Evolutionary conservation across 208 protist species (phyloP).

Genomic region (Crithidia fasciculata): DNA sequence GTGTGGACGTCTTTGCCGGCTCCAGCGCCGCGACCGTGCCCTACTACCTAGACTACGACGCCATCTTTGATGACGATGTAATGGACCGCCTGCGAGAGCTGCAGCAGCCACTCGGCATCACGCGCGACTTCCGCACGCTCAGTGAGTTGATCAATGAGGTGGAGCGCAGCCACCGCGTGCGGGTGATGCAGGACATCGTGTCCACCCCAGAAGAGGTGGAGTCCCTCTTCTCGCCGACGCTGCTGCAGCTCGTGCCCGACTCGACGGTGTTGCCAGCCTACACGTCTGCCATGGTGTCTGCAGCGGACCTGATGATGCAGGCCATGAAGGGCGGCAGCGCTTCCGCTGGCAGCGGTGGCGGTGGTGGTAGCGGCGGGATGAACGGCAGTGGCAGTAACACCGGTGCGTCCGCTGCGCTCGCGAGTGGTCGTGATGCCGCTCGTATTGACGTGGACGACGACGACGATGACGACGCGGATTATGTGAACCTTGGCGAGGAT

Average conservation of each 20-base stretch:
- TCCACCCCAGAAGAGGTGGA: constrained; percentile 76
- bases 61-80: constrained; percentile 73
- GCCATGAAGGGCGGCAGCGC: constrained; percentile 49
- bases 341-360: neutral
- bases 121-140: constrained; percentile 74
- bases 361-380: neutral
- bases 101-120: constrained; percentile 66
- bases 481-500: constrained; percentile 47
- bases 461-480: constrained; percentile 34
- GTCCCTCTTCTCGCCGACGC: constrained; percentile 78
- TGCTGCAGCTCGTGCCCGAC: constrained; percentile 85
- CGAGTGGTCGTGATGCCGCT: neutral
- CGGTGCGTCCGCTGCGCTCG: neutral
- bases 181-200: constrained; percentile 76
- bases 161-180: constrained; percentile 51
- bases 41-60: constrained; percentile 76
- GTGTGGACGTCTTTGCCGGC: constrained; percentile 25
- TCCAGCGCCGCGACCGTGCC: constrained; percentile 39
- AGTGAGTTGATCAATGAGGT: constrained; percentile 77
- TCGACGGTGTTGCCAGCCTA: constrained; percentile 79
- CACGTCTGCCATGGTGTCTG: constrained; percentile 61
- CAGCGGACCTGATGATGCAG: constrained; percentile 71
- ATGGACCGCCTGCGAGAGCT: constrained; percentile 72
- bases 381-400: constrained; percentile 1
- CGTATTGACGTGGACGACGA: constrained; percentile 7